Conservation (phyloP, 345 rosid genomes). For the Melaleuca quinquenervia region DNA sequence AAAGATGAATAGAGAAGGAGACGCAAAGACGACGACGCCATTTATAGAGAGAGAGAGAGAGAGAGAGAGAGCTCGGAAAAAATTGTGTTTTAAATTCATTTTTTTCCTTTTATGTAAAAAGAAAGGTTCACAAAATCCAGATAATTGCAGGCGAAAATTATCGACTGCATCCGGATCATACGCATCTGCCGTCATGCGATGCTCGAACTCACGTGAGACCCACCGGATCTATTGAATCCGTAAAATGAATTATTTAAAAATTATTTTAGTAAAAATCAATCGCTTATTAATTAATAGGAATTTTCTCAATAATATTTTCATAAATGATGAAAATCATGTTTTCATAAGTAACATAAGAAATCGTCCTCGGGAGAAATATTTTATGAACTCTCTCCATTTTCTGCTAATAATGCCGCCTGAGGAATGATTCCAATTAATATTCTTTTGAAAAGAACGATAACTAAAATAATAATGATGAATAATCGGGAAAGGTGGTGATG, state of each 20-base stretch:
- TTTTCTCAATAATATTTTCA: rapidly evolving
- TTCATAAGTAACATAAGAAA: too few relatives aligned
- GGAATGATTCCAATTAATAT: neutral
- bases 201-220: too few relatives aligned
- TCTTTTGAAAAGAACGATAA: too few relatives aligned
- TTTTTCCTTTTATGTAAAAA: neutral
- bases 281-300: neutral
- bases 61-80: neutral
- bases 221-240: too few relatives aligned
- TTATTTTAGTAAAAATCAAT: rapidly evolving
- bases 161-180: too few relatives aligned
- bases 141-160: neutral
- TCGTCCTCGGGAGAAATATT: too few relatives aligned
- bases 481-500: neutral
- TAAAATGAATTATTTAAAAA: neutral
- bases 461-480: too few relatives aligned
- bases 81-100: too few relatives aligned
- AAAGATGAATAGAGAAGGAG: neutral
- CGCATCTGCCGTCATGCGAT: too few relatives aligned
- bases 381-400: too few relatives aligned
- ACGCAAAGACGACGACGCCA: neutral
- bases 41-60: neutral
- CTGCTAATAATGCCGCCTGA: too few relatives aligned
- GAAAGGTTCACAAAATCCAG: neutral
- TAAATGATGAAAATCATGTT: neutral